Evolutionary conservation across 1,284 basidiomycete species (phyloP), one percentile per base, ranked within the genome.

Genomic region (Sporisorium graminicola): DNA sequence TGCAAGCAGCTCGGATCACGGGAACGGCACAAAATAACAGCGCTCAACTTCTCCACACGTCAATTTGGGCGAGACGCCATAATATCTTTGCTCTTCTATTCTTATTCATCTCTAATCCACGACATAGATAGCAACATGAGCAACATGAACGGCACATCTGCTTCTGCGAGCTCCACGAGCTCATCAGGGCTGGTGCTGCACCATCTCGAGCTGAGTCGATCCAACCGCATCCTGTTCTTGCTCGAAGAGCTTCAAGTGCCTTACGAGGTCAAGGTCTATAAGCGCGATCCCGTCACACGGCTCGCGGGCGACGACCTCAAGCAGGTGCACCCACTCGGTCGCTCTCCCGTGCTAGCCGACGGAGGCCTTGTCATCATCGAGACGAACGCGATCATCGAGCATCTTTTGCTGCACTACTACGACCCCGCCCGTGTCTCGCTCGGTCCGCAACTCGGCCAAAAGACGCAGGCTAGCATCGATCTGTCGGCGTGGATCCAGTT

Each of bases 331-430:
- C 64, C 73, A 3, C 73, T 75, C n/a, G 73, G 73, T 3, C 59
- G 73, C 7, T 75, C 73, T 2, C 73, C 73, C 20, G 68, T 75
- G 0, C 58, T 75, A 8, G 65, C 65, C 14, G 73, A 75, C 33
- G 67, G 62, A 12, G 26, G 35, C 0, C 43, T 75, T 3, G 71
- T 64, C 29, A 67, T 75, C 35, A 67, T 67, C 56, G 73, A 75
- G 22, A 67, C 67, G 2, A 71, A 65, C 24, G 60, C 65, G 9
- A 75, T 75, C 73, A 58, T 69, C 51, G 24, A 55, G 13, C 60
- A 75, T 35, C 60, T 75, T 2, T 24, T 75, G 16, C 50, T 35
- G 22, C 73, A 75, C 58, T 71, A 75, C 44, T 75, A 70, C 42
- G 57, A 75, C 26, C 54, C 73, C 0, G 3, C 24, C 1, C 24